Evolutionary conservation across 352 stramenopile species (phyloP).

Genomic region (Phytophthora nicotianae): DNA sequence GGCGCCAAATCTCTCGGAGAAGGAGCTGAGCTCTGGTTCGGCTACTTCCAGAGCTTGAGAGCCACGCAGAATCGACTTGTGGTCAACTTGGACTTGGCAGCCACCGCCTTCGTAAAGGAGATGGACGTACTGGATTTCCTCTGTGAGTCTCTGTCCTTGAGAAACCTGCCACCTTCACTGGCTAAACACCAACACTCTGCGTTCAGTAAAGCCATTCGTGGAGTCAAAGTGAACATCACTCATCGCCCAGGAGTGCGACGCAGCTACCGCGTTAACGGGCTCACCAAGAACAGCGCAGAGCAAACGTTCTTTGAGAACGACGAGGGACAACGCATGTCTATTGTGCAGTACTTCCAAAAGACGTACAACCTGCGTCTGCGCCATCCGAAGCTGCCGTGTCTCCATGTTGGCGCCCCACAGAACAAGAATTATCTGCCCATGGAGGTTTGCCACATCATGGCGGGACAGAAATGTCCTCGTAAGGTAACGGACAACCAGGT

Average conservation of each 20-base stretch:
- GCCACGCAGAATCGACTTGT: conserved; percentile 69
- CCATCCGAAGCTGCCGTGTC: conserved; percentile 77
- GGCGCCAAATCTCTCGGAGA: conserved; percentile 60
- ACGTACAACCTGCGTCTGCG: conserved; percentile 58
- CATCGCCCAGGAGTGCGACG: conserved; percentile 64
- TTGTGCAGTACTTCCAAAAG: conserved; percentile 66
- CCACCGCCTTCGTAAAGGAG: conserved; percentile 70
- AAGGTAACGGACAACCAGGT: conserved; percentile 85
- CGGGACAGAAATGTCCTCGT: conserved; percentile 72
- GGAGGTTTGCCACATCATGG: conserved; percentile 78
- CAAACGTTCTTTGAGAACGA: conserved; percentile 72
- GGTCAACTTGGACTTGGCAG: conserved; percentile 73
- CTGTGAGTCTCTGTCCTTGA: conserved; percentile 33
- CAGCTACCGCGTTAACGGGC: conserved; percentile 68
- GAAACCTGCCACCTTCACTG: conserved; percentile 38
- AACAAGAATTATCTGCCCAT: conserved; percentile 87
- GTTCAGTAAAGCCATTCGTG: conserved; percentile 61
- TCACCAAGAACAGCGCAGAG: conserved; percentile 48
- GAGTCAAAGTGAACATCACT: conserved; percentile 69
- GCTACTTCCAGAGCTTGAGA: conserved; percentile 77
- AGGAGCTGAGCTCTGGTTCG: conserved; percentile 70
- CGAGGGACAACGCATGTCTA: conserved; percentile 45
- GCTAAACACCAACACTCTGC: conserved; percentile 49
- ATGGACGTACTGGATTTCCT: conserved; percentile 67
- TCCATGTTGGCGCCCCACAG: conserved; percentile 75